Evolutionary conservation across 306 rosid genomes (phyloP), one percentile per base, ranked within the genome.

Genomic region (Dryas alaskensis): DNA sequence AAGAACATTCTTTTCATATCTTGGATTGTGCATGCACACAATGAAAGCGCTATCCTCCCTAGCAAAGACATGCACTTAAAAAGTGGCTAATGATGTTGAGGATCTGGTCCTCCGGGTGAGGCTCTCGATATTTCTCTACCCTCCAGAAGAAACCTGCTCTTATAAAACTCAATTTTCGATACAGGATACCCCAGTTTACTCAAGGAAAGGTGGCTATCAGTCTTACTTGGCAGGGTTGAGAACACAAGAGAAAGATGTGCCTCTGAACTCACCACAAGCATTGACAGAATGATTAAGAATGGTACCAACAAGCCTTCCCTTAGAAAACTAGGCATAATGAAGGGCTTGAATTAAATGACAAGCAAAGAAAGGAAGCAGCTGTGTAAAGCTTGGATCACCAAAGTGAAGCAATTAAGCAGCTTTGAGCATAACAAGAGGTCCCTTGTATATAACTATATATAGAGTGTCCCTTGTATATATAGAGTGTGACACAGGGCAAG

Each of bases 91-190:
- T 86, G 87, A 81, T 88, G 92, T 22, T 83, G 78, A 44, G 81
- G 80, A 70, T 85, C 86, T 22, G 92, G 92, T n/a, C 92, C 83
- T 60, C 72, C 79, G 1, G 79, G 76, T 37, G 79, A 19, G n/a
- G 63, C 8, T 44, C 74, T 73, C 1, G 13, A 37, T 12, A 46
- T 27, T 6, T 2, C 45, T 3, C 11, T 47, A 37, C 37, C 27
- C 37, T 31, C 2, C 47, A 25, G 48, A 47, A 37, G 51, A 55
- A 72, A 44, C 78, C 50, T 60, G 5, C 74, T 73, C 11, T 1
- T 25, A 40, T 40, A 9, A 40, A 59, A 40, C 78, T 53, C 42
- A 11, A 19, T 25, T 49, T 67, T 50, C 0, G 13, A 11, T 54
- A 45, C 65, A 44, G 8, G 22, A 27, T 42, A 54, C 43, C 72